Evolutionary conservation across 179 eudicot genomes (phyloP), one percentile per base, ranked within the genome.

Genomic region (Gypsophila paniculata): DNA sequence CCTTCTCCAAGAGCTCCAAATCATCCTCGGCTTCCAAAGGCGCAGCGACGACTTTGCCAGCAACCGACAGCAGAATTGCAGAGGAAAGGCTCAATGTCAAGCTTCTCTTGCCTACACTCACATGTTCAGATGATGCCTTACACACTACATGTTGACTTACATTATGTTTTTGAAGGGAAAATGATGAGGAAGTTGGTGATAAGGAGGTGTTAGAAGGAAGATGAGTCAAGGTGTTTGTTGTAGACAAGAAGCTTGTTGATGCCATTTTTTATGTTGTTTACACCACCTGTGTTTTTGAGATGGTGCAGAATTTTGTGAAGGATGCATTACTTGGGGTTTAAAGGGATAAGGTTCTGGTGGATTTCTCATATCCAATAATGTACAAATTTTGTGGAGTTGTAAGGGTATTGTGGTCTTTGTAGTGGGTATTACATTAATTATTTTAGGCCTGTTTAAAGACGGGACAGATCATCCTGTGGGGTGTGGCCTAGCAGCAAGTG

Each of bases 1-100:
- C 96, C 81, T 84, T 94, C 71, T 94, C 99, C 85, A 94, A 19
- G n/a, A 94, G 88, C 81, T 91, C 97, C 13, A 77, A 74, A 69
- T 94, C 99, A 48, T 91, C 99, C 57, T 94, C 99, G 2, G 90
- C 96, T 84, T 94, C 99, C 18, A 94, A 74, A 18, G 93, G 89
- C 1, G 96, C 90, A 7, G 99, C 97, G 78, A 79, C 76, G 22
- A 86, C 83, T 46, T 68, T 74, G 7, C 84, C 86, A 21, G 78
- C 74, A 22, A 82, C 68, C 23, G 89, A 76, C 48, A 84, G 77
- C 5, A 86, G 65, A 46, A 89, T 65, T 1, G 86, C 54, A 49
- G 94, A 72, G 4, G 86, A 79, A 15, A 93, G 77, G 38, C 84
- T 69, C 61, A 91, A 52, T 26, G 88, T 78, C 49, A 91, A 79